Evolutionary conservation across 2,329 filamentous ascomycete species (phyloP), one percentile per base, ranked within the genome.

Genomic region (Penicillium sp.): DNA sequence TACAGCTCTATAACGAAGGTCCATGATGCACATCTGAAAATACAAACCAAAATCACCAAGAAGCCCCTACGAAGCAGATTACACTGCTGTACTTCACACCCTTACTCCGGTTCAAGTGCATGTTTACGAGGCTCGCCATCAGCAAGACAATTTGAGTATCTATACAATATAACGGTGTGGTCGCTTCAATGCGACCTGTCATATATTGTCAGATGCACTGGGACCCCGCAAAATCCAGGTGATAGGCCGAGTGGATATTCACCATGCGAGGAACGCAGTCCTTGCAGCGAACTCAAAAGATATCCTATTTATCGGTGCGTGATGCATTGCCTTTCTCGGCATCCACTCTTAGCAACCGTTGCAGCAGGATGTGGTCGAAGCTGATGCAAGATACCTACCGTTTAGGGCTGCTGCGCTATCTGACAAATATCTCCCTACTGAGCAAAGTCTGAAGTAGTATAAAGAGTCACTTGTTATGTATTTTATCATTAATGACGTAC

Each of bases 261-360:
- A 69, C 68, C 68, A 72, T 21, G 64, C 66, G 15, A 66, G 49
- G 44, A 64, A 64, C 0, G 53, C 6, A 72, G 48, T 3, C 69
- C 70, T 53, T 73, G 67, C 15, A 72, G 58, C 12, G 70, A 57
- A 56, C 33, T 71, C 71, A n/a, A 73, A 58, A 66, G 22, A 67
- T 61, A 8, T 67, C 62, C 57, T 54, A 13, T 64, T 43, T 10
- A 72, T 57, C 40, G 69, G 69, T 61, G 9, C 62, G 60, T 10
- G 59, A 55, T 21, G 61, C 58, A 43, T 71, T 58, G 33, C 62
- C 56, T 24, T 60, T 58, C 29, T 61, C 64, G 45, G 69, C 60
- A 37, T 67, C 58, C 24, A 59, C 52, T 6, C 60, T 64, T 24
- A 72, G 55, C 42, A 54, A 57, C 17, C 64, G 61, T 52, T 72